Conservation (phyloP, 345 rosid genomes). For the Leavenworthia alabamica region DNA sequence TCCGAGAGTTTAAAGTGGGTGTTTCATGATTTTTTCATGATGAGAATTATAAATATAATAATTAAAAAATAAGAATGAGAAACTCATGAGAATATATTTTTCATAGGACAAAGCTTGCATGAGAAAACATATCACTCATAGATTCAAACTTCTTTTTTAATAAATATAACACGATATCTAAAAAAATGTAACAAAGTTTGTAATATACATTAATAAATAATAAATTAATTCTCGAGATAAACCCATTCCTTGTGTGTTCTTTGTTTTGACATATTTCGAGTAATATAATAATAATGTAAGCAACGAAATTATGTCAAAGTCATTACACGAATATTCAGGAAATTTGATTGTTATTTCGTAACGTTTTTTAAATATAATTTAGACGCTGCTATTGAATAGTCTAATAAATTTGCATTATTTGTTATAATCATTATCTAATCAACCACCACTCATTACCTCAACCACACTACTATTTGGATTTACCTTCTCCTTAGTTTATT, state of each 20-base stretch:
- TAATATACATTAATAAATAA: too few species aligned
- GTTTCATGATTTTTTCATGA: not conserved
- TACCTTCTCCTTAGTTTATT: conserved; percentile 14
- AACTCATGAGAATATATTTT: not conserved
- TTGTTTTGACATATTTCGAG: too few species aligned
- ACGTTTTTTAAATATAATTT: not conserved
- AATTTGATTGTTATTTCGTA: not conserved
- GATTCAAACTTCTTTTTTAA: too few species aligned
- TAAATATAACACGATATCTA: too few species aligned
- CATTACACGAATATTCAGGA: not conserved
- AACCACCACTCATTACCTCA: conserved; percentile 27
- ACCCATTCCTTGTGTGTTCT: too few species aligned
- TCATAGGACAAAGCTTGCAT: not conserved
- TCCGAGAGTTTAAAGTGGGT: not conserved
- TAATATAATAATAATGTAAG: too few species aligned
- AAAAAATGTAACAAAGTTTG: too few species aligned
- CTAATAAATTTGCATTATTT: conserved; percentile 10
- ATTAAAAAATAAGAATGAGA: not conserved
- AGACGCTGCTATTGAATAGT: not conserved
- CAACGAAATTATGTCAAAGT: not conserved
- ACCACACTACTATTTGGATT: conserved; percentile 4
- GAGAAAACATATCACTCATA: too few species aligned
- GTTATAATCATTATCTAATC: conserved; percentile 21
- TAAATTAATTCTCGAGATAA: too few species aligned
- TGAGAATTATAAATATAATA: not conserved